These are phyloP conservation scores for Aquilaria malaccensis DNA, from an alignment of 345 rosid species.

Conservation along the genomic window DNA sequence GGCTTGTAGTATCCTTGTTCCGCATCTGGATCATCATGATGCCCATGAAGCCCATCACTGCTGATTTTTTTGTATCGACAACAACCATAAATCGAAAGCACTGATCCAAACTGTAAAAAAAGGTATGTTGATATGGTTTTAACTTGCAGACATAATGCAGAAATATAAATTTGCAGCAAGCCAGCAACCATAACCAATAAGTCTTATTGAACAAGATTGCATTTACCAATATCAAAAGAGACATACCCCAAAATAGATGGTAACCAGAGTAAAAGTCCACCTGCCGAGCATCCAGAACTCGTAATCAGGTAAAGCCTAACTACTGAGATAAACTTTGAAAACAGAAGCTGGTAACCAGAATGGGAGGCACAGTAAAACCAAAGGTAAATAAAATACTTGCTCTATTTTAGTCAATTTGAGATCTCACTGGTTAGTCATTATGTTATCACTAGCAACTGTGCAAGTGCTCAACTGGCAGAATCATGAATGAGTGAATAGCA, in stretches of 20 bases:
- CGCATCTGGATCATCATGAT: constrained; percentile 25
- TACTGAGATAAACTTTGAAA: not conserved
- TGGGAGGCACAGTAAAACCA: constrained; percentile 1
- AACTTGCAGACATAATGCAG: no score
- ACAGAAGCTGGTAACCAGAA: not conserved
- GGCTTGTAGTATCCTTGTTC: constrained; percentile 39
- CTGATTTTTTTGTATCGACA: constrained; percentile 26
- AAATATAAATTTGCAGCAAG: not conserved
- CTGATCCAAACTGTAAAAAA: constrained; percentile 40
- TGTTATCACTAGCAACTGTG: no score
- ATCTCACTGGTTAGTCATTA: not conserved
- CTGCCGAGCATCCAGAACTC: constrained; percentile 28
- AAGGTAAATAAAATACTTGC: not conserved
- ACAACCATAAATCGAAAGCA: constrained; percentile 61
- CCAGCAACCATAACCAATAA: not conserved
- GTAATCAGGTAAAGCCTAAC: constrained; percentile 9
- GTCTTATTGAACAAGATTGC: not conserved
- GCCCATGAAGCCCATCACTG: constrained; percentile 7
- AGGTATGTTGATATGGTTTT: not conserved
- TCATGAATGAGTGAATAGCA: no score
- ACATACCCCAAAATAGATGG: constrained; percentile 65
- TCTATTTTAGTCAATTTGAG: not conserved
- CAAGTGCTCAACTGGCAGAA: no score
- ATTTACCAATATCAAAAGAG: constrained; percentile 1
- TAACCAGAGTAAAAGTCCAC: constrained; percentile 59